Evolutionary conservation across 2,329 filamentous ascomycete species (phyloP).

Genomic region (Endoconidiophora laricicola): DNA sequence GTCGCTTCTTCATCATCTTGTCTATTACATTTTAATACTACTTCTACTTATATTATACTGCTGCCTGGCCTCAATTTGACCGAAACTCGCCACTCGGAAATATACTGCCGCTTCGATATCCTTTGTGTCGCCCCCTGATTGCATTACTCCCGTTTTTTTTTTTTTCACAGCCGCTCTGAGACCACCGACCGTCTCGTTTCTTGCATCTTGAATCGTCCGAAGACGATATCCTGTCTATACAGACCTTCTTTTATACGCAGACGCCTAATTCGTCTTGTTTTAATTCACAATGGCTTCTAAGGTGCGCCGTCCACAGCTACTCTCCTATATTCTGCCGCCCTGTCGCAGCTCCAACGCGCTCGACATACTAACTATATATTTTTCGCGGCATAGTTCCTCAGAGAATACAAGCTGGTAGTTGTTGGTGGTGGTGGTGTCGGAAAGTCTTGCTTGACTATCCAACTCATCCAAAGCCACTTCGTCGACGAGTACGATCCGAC

Average conservation of each 20-base stretch:
- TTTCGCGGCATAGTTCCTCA: conserved; percentile 44
- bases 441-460: conserved; percentile 98
- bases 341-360: background rate
- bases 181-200: no score
- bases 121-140: background rate
- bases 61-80: background rate
- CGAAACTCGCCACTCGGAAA: background rate
- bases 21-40: background rate
- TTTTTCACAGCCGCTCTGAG: background rate
- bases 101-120: background rate
- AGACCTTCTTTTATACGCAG: background rate
- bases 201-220: no score
- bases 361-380: conserved; percentile 3
- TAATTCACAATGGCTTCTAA: conserved; percentile 24
- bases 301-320: conserved; percentile 17
- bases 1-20: background rate
- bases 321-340: background rate
- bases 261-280: conserved; percentile 1
- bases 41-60: background rate
- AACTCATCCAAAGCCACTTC: conserved; percentile 90
- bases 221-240: background rate
- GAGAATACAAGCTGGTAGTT: conserved; percentile 92
- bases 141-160: background rate
- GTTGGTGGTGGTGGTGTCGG: conserved; percentile 96
- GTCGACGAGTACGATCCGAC: conserved; percentile 99